Conservation (phyloP, 805 yeast species). For the Kodamaea jinghongensis region DNA sequence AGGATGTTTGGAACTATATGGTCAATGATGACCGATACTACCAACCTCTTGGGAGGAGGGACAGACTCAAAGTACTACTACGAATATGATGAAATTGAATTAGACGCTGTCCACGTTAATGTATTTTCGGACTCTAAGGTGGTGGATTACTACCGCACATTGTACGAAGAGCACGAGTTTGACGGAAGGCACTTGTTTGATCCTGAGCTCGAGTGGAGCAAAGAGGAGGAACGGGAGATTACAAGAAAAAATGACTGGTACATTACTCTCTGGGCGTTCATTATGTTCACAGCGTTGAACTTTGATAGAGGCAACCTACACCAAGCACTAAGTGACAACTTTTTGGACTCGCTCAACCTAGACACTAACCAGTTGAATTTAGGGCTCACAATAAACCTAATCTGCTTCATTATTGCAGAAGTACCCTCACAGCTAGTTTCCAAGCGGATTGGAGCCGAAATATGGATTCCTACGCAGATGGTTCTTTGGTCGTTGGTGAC, state of each 20-base stretch:
- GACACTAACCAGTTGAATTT: slow-evolving; percentile 58
- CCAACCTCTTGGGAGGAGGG: too few relatives aligned
- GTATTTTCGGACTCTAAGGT: slow-evolving; percentile 35
- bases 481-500: slow-evolving; percentile 25
- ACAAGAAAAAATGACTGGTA: slow-evolving; percentile 52
- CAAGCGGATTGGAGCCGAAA: slow-evolving; percentile 58
- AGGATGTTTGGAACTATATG: too few relatives aligned
- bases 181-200: slow-evolving; percentile 35
- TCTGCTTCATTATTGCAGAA: slow-evolving; percentile 55
- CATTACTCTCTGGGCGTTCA: slow-evolving; percentile 56
- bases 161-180: slow-evolving; percentile 30
- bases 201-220: slow-evolving; percentile 33
- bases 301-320: slow-evolving; percentile 23
- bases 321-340: slow-evolving; percentile 24
- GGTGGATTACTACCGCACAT: slow-evolving; percentile 27
- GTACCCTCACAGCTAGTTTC: slow-evolving; percentile 65
- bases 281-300: slow-evolving; percentile 27
- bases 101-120: slow-evolving; percentile 9
- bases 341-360: slow-evolving; percentile 35
- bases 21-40: too few relatives aligned
- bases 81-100: slow-evolving; percentile 2
- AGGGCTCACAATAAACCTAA: slow-evolving; percentile 54
- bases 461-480: slow-evolving; percentile 26
- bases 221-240: slow-evolving; percentile 35
- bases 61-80: background rate